Percentiles rank a stretch among this genome's conserved stretches.
These are phyloP conservation scores for Fusarium palustre DNA, from an alignment of 2,329 filamentous ascomycete genomes.

Conservation along the genomic window DNA sequence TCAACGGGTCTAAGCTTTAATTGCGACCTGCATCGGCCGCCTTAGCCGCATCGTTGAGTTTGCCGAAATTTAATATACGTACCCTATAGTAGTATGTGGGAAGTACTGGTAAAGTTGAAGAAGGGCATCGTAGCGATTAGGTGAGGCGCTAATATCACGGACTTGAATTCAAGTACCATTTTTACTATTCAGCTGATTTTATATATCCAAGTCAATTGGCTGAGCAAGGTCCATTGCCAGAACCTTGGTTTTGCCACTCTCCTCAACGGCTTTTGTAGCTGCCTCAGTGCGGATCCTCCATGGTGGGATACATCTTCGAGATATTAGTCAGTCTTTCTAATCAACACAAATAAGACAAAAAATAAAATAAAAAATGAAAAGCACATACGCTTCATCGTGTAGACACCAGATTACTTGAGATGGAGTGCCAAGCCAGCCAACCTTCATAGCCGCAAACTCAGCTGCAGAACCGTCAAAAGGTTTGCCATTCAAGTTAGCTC, in stretches of 20 bases:
- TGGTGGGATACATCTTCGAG: neutral
- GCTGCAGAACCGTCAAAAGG: neutral
- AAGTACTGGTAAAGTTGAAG: too few relatives aligned
- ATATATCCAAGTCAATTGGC: neutral
- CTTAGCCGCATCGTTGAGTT: neutral
- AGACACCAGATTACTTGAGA: neutral
- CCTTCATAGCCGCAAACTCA: conserved; percentile 1
- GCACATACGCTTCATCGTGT: conserved; percentile 5
- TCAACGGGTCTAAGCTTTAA: neutral
- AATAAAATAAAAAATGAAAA: fast-evolving
- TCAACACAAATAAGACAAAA: fast-evolving
- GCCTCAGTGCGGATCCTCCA: neutral
- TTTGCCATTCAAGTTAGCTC: neutral
- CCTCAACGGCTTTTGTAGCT: neutral
- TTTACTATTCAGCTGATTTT: neutral
- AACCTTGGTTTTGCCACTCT: neutral
- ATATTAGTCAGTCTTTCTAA: neutral
- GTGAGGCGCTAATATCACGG: too few relatives aligned
- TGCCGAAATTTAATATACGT: neutral
- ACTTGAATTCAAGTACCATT: too few relatives aligned
- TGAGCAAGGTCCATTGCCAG: neutral
- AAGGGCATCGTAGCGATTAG: too few relatives aligned
- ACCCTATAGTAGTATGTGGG: neutral
- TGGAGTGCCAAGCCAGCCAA: neutral
- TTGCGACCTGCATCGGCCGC: neutral